These are phyloP conservation scores for Blastobotrys niveus DNA, from an alignment of 1,139 yeast genomes.

Conservation along the genomic window DNA sequence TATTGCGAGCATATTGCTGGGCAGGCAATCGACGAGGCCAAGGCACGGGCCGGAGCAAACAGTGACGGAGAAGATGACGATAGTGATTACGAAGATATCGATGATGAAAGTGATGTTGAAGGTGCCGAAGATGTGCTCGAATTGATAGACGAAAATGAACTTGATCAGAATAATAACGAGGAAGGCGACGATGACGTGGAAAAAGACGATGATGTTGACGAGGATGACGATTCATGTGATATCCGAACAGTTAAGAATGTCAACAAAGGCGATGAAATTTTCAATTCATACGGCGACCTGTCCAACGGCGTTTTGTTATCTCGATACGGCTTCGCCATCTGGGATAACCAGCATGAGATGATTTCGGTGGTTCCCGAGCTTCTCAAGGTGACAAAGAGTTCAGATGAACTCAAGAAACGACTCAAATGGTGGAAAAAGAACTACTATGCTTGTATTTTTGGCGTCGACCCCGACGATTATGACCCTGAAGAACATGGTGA, in stretches of 20 bases:
- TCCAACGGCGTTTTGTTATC: conserved; percentile 62
- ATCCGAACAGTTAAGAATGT: conserved; percentile 42
- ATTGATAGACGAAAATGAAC: conserved; percentile 7
- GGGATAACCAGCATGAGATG: conserved; percentile 50
- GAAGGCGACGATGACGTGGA: conserved; percentile 25
- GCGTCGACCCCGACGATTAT: conserved; percentile 37
- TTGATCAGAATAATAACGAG: too few relatives aligned
- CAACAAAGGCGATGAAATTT: conserved; percentile 50
- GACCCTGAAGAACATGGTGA: conserved; percentile 24
- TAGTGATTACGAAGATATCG: conserved; percentile 20
- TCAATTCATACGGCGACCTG: conserved; percentile 73
- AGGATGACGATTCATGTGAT: conserved; percentile 35
- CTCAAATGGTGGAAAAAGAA: conserved; percentile 58
- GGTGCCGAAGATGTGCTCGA: conserved; percentile 23
- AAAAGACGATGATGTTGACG: conserved; percentile 34
- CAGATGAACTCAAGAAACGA: conserved; percentile 39
- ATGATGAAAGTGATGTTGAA: conserved; percentile 25
- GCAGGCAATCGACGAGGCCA: too few relatives aligned
- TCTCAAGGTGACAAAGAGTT: conserved; percentile 37
- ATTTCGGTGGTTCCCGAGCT: conserved; percentile 55
- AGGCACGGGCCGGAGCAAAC: conserved; percentile 23
- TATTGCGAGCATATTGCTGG: too few relatives aligned
- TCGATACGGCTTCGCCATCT: conserved; percentile 66
- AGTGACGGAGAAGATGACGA: conserved; percentile 30
- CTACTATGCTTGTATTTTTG: conserved; percentile 41